Conservation (phyloP, 768 basidiomycete genomes). For the Leccinum truebloodii region DNA sequence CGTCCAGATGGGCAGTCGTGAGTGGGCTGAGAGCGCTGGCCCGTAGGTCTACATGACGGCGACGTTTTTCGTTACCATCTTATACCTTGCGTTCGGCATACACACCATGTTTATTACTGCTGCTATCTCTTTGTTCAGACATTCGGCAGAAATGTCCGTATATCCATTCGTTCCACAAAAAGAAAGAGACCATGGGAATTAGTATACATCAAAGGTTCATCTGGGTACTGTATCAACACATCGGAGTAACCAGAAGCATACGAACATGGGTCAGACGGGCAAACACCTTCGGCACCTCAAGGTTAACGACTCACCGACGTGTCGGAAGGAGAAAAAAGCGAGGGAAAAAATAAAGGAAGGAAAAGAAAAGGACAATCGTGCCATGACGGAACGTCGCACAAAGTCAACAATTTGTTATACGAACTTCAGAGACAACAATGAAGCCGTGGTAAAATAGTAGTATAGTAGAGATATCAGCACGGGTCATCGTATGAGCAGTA, state of each 20-base stretch:
- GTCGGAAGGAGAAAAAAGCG: background rate
- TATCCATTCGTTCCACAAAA: conserved; percentile 10
- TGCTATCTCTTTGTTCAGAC: background rate
- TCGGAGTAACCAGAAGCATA: conserved; percentile 14
- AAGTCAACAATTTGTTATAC: conserved; percentile 18
- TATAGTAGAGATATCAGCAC: conserved; percentile 37
- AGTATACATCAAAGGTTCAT: conserved; percentile 28
- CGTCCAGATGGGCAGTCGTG: conserved; percentile 88
- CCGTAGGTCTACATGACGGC: conserved; percentile 2
- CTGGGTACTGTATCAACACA: conserved; percentile 23
- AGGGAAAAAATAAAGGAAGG: background rate
- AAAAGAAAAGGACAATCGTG: conserved; percentile 8
- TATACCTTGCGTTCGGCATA: background rate
- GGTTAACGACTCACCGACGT: conserved; percentile 7
- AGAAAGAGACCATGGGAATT: conserved; percentile 10
- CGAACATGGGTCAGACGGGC: background rate
- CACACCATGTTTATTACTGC: background rate
- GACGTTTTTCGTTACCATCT: no score
- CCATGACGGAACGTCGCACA: conserved; percentile 15
- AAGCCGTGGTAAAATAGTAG: conserved; percentile 33
- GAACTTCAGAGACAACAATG: conserved; percentile 19
- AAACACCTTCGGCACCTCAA: conserved; percentile 4
- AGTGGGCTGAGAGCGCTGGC: conserved; percentile 66
- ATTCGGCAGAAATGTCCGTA: background rate
- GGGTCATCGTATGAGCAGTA: conserved; percentile 31